These are phyloP conservation scores for Fusarium camptoceras DNA, from an alignment of 2,329 filamentous ascomycete genomes.

Conservation along the genomic window DNA sequence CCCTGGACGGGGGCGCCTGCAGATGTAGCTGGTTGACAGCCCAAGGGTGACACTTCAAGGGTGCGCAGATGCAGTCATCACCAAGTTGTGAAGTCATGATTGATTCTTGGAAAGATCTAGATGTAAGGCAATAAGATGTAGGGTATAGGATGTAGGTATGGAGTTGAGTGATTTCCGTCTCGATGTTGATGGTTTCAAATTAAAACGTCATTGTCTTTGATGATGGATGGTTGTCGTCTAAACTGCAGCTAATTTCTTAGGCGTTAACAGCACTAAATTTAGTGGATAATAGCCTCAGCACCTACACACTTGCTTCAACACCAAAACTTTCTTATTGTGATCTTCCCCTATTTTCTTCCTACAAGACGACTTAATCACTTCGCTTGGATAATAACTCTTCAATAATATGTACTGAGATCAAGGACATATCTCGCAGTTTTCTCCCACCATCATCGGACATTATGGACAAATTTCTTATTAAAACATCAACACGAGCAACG, in stretches of 20 bases:
- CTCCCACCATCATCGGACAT: neutral
- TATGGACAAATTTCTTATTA: slow-evolving; percentile 18
- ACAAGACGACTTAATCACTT: neutral
- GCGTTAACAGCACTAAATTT: neutral
- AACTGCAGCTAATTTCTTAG: slow-evolving; percentile 5
- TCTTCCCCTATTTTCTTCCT: neutral
- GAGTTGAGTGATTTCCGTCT: neutral
- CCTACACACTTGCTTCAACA: neutral
- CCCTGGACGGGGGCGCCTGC: neutral
- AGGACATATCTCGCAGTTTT: neutral
- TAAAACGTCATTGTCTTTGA: neutral
- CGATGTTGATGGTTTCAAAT: neutral
- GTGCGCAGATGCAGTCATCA: neutral
- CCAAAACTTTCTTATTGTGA: neutral
- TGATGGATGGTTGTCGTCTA: neutral
- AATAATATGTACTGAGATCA: neutral
- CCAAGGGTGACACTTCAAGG: neutral
- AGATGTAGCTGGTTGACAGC: neutral
- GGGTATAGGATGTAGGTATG: no score
- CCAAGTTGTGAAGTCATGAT: neutral
- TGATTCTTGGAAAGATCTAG: neutral
- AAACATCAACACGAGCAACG: slow-evolving; percentile 28
- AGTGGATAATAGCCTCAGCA: neutral
- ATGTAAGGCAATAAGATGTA: neutral
- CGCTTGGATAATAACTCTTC: neutral